phyloP scores from a whole-genome alignment of 2,329 filamentous ascomycete species.

The Alternaria tenuissima region DNA sequence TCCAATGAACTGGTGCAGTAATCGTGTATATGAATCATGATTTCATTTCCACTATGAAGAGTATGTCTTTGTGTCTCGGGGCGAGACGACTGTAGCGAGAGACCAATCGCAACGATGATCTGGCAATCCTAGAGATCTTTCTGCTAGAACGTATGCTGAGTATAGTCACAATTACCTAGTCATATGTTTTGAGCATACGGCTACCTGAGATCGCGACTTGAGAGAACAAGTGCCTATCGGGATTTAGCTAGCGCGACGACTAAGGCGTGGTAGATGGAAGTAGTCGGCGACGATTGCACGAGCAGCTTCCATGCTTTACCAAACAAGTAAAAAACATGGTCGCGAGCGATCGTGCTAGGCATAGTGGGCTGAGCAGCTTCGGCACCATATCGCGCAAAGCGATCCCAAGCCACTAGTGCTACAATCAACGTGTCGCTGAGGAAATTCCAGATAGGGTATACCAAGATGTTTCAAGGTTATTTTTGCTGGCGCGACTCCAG shows the following conservation, averaged over 20 bases:
- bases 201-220: background rate
- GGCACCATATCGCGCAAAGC: background rate
- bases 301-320: background rate
- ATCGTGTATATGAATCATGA: background rate
- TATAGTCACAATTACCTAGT: background rate
- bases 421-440: slow-evolving; percentile 20
- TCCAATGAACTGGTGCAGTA: background rate
- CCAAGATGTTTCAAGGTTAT: slow-evolving; percentile 19
- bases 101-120: background rate
- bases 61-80: background rate
- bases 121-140: background rate
- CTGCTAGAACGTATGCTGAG: background rate
- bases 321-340: background rate
- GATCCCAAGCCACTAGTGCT: slow-evolving; percentile 35
- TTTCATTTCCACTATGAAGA: background rate
- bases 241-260: background rate
- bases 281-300: background rate
- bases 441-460: slow-evolving; percentile 26
- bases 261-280: background rate
- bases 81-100: background rate
- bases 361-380: background rate
- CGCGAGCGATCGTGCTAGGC: background rate
- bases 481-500: slow-evolving; percentile 2
- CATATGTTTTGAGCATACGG: background rate
- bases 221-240: background rate